These are phyloP conservation scores for Sphaerulina vaccinii DNA, from an alignment of 2,329 filamentous ascomycete genomes.

Conservation along the genomic window DNA sequence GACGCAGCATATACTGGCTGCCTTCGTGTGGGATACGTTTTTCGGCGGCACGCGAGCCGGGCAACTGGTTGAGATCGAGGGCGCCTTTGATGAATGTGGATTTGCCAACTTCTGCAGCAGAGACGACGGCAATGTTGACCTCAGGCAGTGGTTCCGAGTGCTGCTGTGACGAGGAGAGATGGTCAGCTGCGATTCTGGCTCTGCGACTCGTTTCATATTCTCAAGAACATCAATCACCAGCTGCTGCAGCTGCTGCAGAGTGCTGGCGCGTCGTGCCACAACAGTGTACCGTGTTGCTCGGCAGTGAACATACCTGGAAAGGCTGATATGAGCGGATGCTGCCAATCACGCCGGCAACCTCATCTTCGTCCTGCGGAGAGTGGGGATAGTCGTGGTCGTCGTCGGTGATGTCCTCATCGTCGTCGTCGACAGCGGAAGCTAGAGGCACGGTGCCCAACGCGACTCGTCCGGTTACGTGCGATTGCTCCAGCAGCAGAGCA, in stretches of 20 bases:
- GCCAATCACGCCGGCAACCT: constrained; percentile 34
- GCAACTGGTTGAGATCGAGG: constrained; percentile 52
- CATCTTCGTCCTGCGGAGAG: constrained; percentile 32
- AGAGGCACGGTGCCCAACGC: neutral
- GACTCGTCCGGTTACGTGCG: constrained; percentile 4
- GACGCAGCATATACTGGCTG: constrained; percentile 55
- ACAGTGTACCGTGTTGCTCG: neutral
- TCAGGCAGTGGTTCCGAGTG: constrained; percentile 45
- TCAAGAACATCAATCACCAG: neutral
- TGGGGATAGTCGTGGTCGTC: neutral
- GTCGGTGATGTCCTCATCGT: neutral
- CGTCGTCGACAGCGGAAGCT: neutral
- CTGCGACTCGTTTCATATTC: constrained; percentile 9
- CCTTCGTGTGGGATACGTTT: constrained; percentile 60
- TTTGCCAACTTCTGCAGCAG: constrained; percentile 56
- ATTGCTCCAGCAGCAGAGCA: constrained; percentile 4
- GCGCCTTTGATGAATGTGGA: constrained; percentile 59
- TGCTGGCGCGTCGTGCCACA: neutral
- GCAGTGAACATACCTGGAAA: constrained; percentile 31
- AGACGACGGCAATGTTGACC: constrained; percentile 60
- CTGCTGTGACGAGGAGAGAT: constrained; percentile 17
- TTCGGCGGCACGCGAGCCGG: constrained; percentile 43
- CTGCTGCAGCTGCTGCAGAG: no score
- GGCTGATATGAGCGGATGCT: constrained; percentile 30
- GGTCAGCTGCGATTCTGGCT: constrained; percentile 22